Evolutionary conservation across 2,329 filamentous ascomycete genomes (phyloP), one percentile per base, ranked within the genome.

Genomic region (Immersiporthe knoxdaviesiana): DNA sequence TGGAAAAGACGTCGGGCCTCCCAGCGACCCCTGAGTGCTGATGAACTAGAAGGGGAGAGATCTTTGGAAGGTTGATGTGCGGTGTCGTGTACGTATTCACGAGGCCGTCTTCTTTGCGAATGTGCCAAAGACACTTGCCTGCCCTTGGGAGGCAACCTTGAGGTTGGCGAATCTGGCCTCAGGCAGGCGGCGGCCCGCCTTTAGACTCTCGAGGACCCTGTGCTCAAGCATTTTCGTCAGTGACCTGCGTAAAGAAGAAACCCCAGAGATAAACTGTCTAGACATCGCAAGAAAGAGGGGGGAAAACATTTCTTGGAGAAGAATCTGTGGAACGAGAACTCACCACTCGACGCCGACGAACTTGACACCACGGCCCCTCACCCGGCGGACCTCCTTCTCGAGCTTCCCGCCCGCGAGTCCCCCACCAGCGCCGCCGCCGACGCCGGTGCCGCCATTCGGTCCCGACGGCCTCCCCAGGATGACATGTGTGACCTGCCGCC

Each of bases 171-270:
- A 97, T 66, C 87, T 84, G 37, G 89, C 86, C 80, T 97, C 94
- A 0, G 91, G 84, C 56, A 97, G 83, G 67, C 94, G 84, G 77
- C 88, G 92, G 3, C 90, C 91, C 1, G 86, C 89, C 73, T 91
- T 92, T 73, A 97, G 84, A 77, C 93, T 94, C 77, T 97, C 92
- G n/a, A 97, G 80, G 7, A 92, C 88, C 92, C 91, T 92, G 68
- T 32, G 21, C 3, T 16, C 18, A 18, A 2, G 10, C 39, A 32
- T 2, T 2, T 2, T 18, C 18, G 18, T 63, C 5, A 18, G 39
- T 7, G 2, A 37, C 18, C 27, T 6, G 18, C 37, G 18, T 16
- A n/a, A n/a, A 30, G 24, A 18, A 32, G 3, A n/a, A 3, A n/a
- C n/a, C 41, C 32, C 37, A 35, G 27, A 60, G 6, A 52, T 27